A percentile compares a stretch with the other conserved stretches of the same genome.
Conservation (phyloP, 768 basidiomycete genomes). For the Leucocoprinus sp. region DNA sequence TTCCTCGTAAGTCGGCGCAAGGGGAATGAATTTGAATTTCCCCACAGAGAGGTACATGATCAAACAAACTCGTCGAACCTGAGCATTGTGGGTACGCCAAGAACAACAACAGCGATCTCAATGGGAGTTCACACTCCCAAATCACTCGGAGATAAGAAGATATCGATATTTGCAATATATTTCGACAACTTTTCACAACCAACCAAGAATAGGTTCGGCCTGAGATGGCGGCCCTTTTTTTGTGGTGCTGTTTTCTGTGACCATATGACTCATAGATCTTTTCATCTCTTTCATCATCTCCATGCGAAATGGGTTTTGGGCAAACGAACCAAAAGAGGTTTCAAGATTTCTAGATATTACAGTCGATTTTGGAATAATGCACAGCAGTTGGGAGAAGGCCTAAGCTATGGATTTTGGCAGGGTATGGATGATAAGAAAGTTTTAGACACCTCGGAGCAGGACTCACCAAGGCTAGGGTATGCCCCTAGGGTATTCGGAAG, state of each 20-base stretch:
- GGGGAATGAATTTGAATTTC: neutral
- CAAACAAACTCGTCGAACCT: neutral
- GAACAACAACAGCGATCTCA: neutral
- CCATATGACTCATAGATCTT: neutral
- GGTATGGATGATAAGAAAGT: too few relatives aligned
- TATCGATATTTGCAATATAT: neutral
- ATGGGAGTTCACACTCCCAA: neutral
- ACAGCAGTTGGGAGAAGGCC: too few relatives aligned
- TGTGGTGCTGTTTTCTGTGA: neutral
- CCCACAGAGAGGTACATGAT: neutral
- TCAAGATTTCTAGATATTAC: neutral
- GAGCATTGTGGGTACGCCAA: neutral
- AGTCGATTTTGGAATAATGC: too few relatives aligned
- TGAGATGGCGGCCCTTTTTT: neutral
- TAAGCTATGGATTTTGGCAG: too few relatives aligned
- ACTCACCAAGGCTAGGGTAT: too few relatives aligned
- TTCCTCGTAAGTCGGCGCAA: neutral
- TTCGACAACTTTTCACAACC: neutral
- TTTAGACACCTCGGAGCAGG: too few relatives aligned
- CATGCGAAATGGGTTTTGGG: neutral
- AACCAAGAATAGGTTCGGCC: neutral
- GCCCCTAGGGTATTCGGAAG: too few relatives aligned
- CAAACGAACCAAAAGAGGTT: neutral
- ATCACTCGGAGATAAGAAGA: constrained; percentile 1
- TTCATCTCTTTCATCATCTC: neutral